Evolutionary conservation across 2,329 filamentous ascomycete genomes (phyloP), one percentile per base, ranked within the genome.

Genomic region (Neurospora sp.): DNA sequence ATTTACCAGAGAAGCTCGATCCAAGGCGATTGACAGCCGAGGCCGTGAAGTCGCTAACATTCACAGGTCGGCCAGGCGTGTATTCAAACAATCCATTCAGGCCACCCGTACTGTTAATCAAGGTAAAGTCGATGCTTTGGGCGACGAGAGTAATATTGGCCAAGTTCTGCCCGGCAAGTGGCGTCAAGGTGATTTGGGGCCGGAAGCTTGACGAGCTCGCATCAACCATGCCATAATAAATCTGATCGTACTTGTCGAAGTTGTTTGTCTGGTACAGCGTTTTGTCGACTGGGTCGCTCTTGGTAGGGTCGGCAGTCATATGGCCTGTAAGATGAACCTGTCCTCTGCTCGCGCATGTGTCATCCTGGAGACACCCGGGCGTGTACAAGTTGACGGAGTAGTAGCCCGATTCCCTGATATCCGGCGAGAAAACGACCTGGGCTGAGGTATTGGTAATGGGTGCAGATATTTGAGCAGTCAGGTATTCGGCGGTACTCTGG

Each of bases 241-340:
- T 89, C 74, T 92, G 89, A 77, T 99, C 96, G 77, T 97, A 98
- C 80, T 99, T 99, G 83, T 98, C 95, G 79, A 90, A 96, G 78
- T 96, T 87, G 81, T 99, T 99, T 19, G 94, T 97, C 80, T 99
- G 96, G 78, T 87, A 96, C 8, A 97, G 82, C 0, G 87, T 85
- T 0, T 84, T 87, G 37, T 87, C 85, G 70, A 89, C 84, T 5
- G 86, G 83, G 41, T 79, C 78, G 67, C 73, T 72, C 75, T 81
- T 74, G 75, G 80, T 77, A 69, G 81, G 76, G 77, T 84, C 76
- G 74, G 83, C 81, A 2, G 88, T 86, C 83, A 96, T 89, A 33
- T 84, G 85, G 40, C 89, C 92, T 1, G 91, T 95, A 68, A 99
- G 85, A 74, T 93, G 93, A 70, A 97, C 90, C 75, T 89, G 87